Base-by-base conservation (phyloP, 805 yeast species). In the Wickerhamomyces kurtzmanii region DNA sequence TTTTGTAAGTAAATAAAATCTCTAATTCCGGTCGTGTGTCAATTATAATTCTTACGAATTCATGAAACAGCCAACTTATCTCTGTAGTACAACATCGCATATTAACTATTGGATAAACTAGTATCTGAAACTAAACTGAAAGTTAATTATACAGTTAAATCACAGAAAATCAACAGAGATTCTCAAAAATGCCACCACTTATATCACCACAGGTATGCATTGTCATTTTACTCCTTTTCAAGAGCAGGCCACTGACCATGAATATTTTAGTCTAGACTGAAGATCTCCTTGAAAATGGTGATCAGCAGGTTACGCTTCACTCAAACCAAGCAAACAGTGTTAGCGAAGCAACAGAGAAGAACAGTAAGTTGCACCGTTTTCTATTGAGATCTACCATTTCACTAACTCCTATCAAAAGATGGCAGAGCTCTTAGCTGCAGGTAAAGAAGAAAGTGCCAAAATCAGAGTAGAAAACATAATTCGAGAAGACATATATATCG, bases 381-480 rank as follows among this genome's bases (percentile, higher is more conserved):
- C n/a, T n/a, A n/a, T n/a, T n/a, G n/a, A n/a, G n/a, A n/a, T n/a
- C n/a, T n/a, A n/a, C n/a, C n/a, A n/a, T n/a, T n/a, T n/a, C n/a
- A n/a, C n/a, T n/a, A n/a, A n/a, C n/a, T n/a, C n/a, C n/a, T n/a
- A n/a, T 26, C 14, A 27, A 58, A 87, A 33, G 66, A 63, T 29
- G 68, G 93, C 94, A 3, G 86, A 80, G 26, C 56, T 84, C 8
- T 57, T 85, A 28, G 59, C 66, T 7, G 63, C 60, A 23, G 85
- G 84, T 6, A 84, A 82, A 45, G 87, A 83, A 36, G 75, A 78
- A 28, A 81, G 86, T 41, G 95, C 95, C 8, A 68, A 68, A 31
- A 84, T 84, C 31, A 55, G 94, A 27, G 89, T 83, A 4, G 96
- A 85, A 48, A 80, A 81, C 41, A 71, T 85, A 31, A 81, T 86